These are phyloP conservation scores for Syncephalastrum contaminatum DNA, from an alignment of 371 early-diverging fungal genomes.

Conservation along the genomic window DNA sequence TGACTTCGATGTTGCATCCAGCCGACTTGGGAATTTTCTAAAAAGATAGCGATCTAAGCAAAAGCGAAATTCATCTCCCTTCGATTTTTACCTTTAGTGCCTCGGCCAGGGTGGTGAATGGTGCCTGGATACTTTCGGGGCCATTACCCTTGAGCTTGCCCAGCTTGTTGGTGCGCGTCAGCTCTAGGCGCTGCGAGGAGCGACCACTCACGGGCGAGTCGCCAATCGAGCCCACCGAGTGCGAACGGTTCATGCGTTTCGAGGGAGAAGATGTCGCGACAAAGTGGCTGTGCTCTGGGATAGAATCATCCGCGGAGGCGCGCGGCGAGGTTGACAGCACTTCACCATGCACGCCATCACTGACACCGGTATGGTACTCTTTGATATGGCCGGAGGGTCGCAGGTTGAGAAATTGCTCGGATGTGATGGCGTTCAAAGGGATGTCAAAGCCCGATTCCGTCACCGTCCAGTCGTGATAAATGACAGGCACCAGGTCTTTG, in stretches of 20 bases:
- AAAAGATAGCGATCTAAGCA: conserved; percentile 7
- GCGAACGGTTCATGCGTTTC: conserved; percentile 44
- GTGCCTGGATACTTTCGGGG: conserved; percentile 71
- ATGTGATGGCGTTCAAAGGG: conserved; percentile 72
- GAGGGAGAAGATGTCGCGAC: conserved; percentile 9
- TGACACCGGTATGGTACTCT: conserved; percentile 51
- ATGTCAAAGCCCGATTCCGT: conserved; percentile 85
- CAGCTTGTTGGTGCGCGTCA: conserved; percentile 33
- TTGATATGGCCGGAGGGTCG: conserved; percentile 48
- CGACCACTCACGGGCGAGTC: conserved; percentile 13
- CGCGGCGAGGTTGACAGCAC: conserved; percentile 13
- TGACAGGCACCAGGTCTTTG: conserved; percentile 85
- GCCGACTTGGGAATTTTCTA: conserved; percentile 71
- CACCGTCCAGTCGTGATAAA: conserved; percentile 95
- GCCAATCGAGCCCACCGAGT: conserved; percentile 52
- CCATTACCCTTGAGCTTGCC: conserved; percentile 69
- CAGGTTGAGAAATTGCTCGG: conserved; percentile 71
- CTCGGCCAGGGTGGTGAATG: conserved; percentile 83
- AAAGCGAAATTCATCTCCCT: conserved; percentile 2
- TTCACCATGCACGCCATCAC: conserved; percentile 27
- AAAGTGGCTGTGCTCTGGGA: background rate
- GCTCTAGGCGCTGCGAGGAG: conserved; percentile 24
- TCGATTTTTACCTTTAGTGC: conserved; percentile 59
- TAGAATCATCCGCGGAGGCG: background rate
- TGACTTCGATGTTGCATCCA: conserved; percentile 97